Evolutionary conservation across 2,329 filamentous ascomycete genomes (phyloP).

Genomic region (Bipolaris oryzae): DNA sequence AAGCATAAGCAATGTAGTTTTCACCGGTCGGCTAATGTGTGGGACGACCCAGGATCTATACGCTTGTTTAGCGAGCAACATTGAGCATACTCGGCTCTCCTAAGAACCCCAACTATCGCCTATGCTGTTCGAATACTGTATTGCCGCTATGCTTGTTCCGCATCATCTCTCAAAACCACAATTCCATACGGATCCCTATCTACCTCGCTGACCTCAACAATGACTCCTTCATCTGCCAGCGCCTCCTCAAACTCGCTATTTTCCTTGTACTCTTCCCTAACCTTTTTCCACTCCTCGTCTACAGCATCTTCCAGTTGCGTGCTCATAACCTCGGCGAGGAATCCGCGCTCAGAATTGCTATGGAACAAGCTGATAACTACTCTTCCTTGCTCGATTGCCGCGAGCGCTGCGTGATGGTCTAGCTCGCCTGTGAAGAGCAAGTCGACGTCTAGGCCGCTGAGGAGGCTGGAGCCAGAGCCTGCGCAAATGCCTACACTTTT

Average conservation of each 20-base stretch:
- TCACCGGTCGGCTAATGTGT: not conserved
- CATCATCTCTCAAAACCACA: constrained; percentile 39
- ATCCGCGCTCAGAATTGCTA: constrained; percentile 89
- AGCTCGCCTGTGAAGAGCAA: constrained; percentile 91
- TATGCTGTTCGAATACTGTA: not conserved
- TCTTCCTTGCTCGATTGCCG: constrained; percentile 81
- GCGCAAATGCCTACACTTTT: constrained; percentile 83
- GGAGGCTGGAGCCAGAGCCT: constrained; percentile 80
- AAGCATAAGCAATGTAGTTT: not conserved
- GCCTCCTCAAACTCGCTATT: constrained; percentile 54
- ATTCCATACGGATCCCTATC: constrained; percentile 92
- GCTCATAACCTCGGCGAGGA: constrained; percentile 73
- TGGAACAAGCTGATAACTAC: constrained; percentile 88
- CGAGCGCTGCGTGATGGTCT: constrained; percentile 88
- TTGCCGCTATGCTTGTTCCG: constrained; percentile 10
- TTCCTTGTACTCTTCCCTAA: constrained; percentile 52
- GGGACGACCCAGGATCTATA: not conserved
- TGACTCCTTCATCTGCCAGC: constrained; percentile 60
- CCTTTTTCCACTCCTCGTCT: constrained; percentile 59
- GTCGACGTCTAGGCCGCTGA: constrained; percentile 73
- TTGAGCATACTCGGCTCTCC: not conserved
- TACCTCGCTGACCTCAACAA: constrained; percentile 75
- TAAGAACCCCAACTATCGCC: not conserved
- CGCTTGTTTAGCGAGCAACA: not conserved
- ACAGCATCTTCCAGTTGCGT: constrained; percentile 67